Conservation (phyloP, 2,329 filamentous ascomycete species). For the Sporothrix sp. region DNA sequence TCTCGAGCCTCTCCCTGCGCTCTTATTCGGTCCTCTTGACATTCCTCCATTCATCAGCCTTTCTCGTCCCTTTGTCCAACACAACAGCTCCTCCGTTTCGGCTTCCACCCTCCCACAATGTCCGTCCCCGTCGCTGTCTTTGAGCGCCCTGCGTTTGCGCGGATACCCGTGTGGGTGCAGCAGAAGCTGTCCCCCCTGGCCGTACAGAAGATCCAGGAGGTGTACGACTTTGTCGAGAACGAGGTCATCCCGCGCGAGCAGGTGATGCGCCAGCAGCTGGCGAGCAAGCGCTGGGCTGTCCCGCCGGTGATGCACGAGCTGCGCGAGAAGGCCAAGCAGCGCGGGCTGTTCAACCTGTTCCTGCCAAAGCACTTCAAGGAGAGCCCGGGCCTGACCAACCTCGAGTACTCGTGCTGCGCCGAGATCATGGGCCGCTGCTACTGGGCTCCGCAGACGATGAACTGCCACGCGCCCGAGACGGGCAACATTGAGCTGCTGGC, state of each 20-base stretch:
- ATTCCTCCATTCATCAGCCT: not conserved
- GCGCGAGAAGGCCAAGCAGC: constrained; percentile 39
- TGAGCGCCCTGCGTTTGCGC: constrained; percentile 67
- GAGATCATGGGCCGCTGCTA: constrained; percentile 84
- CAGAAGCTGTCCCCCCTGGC: constrained; percentile 20
- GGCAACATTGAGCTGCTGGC: constrained; percentile 94
- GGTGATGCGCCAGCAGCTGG: constrained; percentile 74
- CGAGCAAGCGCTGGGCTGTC: constrained; percentile 58
- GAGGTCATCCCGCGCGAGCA: constrained; percentile 53
- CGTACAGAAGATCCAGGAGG: constrained; percentile 23
- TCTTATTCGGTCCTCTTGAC: not conserved
- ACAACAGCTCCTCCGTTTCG: not conserved
- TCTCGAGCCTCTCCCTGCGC: not conserved
- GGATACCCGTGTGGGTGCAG: constrained; percentile 63
- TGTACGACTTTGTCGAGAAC: constrained; percentile 33
- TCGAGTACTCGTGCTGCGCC: constrained; percentile 96
- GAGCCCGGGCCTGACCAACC: constrained; percentile 85
- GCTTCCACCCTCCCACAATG: constrained; percentile 2
- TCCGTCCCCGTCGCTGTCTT: constrained; percentile 66
- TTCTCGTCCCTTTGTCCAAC: not conserved
- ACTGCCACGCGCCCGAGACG: constrained; percentile 84
- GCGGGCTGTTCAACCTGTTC: constrained; percentile 98
- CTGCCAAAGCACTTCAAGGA: constrained; percentile 91
- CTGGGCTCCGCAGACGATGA: constrained; percentile 74
- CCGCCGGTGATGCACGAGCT: constrained; percentile 33